phyloP scores from a whole-genome alignment of 345 rosid genomes.

The Theobroma cacao region DNA sequence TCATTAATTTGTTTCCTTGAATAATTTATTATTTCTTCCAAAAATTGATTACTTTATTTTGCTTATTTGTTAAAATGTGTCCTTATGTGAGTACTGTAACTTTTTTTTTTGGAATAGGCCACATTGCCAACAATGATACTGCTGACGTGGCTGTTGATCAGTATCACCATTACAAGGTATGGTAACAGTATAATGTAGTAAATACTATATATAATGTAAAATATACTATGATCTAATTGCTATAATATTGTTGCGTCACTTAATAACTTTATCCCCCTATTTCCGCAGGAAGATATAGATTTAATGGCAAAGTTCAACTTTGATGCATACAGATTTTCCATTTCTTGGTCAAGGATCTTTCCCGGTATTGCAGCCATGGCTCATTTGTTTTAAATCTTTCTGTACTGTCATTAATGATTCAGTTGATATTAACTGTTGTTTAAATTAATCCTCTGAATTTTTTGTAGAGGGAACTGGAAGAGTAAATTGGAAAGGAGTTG shows the following conservation, averaged over 20 bases:
- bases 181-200: not conserved
- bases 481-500: constrained; percentile 59
- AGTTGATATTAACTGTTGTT: not conserved
- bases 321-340: constrained; percentile 71
- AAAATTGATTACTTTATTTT: too few relatives aligned
- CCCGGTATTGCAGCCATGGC: constrained; percentile 38
- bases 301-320: constrained; percentile 54
- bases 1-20: too few relatives aligned
- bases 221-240: too few relatives aligned
- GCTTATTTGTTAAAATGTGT: not conserved
- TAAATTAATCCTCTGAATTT: not conserved
- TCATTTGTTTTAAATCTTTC: not conserved
- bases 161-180: constrained; percentile 49
- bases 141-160: constrained; percentile 59
- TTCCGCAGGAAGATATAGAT: constrained; percentile 50
- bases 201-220: too few relatives aligned
- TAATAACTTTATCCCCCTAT: not conserved
- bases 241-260: not conserved
- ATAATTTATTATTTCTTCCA: too few relatives aligned
- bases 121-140: constrained; percentile 36
- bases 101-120: constrained; percentile 23
- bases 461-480: constrained; percentile 52
- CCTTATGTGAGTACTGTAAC: not conserved
- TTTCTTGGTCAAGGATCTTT: constrained; percentile 77
- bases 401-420: not conserved